Conservation (phyloP, 73 alveolate genomes). For the Paramecium octaurelia region DNA sequence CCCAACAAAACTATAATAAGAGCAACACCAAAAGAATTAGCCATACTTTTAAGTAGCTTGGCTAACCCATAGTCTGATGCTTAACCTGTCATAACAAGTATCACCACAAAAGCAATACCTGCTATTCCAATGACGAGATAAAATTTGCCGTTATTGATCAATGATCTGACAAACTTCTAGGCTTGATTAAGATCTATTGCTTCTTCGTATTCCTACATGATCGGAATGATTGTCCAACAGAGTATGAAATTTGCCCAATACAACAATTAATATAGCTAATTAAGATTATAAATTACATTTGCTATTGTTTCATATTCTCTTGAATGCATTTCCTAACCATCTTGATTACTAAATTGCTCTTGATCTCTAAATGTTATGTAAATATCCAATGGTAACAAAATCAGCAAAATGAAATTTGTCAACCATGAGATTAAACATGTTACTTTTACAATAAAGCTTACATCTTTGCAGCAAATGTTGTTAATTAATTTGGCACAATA, state of each 20-base stretch:
- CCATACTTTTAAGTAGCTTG: constrained; percentile 51
- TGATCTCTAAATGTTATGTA: constrained; percentile 45
- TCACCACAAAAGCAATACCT: not conserved
- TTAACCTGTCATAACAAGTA: constrained; percentile 19
- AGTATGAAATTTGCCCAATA: constrained; percentile 52
- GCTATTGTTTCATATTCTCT: not conserved
- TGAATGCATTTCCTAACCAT: not conserved
- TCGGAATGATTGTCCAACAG: constrained; percentile 60
- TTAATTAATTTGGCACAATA: constrained; percentile 18
- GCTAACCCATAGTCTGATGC: constrained; percentile 40
- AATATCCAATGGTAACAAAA: constrained; percentile 53
- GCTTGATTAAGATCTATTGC: constrained; percentile 37
- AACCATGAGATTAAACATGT: constrained; percentile 44
- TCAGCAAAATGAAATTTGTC: constrained; percentile 41
- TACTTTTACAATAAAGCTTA: constrained; percentile 26
- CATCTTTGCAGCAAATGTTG: constrained; percentile 48
- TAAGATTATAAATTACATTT: not conserved
- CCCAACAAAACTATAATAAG: constrained; percentile 47
- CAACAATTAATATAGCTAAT: not conserved
- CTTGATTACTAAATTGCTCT: not conserved
- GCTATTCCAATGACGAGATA: constrained; percentile 37
- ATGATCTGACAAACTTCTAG: not conserved
- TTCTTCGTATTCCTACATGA: constrained; percentile 58
- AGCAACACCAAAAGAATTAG: constrained; percentile 55
- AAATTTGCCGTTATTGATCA: constrained; percentile 40